Conservation (phyloP, 2,329 filamentous ascomycete genomes). For the Fusarium sp. region DNA sequence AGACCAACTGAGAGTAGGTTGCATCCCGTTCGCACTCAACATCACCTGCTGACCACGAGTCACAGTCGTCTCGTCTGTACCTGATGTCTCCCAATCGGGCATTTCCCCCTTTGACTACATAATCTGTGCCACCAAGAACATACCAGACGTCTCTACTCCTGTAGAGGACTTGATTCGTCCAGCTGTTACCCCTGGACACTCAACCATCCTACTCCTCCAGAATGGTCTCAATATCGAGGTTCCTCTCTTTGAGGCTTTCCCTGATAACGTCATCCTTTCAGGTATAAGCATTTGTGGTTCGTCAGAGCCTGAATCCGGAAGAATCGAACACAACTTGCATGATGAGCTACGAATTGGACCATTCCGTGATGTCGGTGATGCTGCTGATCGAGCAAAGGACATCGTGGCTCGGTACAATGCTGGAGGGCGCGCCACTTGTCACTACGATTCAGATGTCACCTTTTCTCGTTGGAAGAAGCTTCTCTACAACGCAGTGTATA, state of each 20-base stretch:
- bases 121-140: constrained; percentile 47
- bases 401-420: constrained; percentile 44
- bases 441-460: constrained; percentile 42
- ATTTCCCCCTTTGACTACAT: constrained; percentile 47
- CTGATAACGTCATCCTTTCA: constrained; percentile 43
- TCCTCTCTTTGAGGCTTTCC: constrained; percentile 42
- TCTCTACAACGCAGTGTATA: constrained; percentile 47
- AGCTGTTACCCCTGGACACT: constrained; percentile 40
- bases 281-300: constrained; percentile 49
- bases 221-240: constrained; percentile 48
- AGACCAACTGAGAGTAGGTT: constrained; percentile 43
- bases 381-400: constrained; percentile 39
- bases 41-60: constrained; percentile 8
- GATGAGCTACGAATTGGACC: constrained; percentile 45
- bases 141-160: constrained; percentile 38
- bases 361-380: constrained; percentile 36
- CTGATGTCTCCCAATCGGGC: constrained; percentile 34
- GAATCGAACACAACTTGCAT: constrained; percentile 43
- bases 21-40: neutral
- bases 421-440: constrained; percentile 37
- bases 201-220: constrained; percentile 46
- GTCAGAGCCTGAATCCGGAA: constrained; percentile 42
- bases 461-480: constrained; percentile 48
- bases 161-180: constrained; percentile 43
- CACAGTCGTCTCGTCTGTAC: constrained; percentile 40